These are phyloP conservation scores for Leishmania martiniquensis DNA, from an alignment of 208 protist genomes.

Conservation along the genomic window DNA sequence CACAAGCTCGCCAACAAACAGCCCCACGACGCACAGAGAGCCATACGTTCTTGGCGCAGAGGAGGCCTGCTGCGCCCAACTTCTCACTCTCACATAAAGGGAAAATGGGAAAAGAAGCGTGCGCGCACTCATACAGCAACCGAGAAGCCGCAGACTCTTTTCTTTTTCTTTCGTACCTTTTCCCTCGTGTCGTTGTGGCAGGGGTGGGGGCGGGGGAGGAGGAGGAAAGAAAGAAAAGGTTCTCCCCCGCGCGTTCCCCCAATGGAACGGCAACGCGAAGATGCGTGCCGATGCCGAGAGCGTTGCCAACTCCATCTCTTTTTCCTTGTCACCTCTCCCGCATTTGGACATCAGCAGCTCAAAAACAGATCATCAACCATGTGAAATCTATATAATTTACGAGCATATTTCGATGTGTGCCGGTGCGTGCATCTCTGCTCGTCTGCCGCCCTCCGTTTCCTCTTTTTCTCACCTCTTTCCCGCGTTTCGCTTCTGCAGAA, in stretches of 20 bases:
- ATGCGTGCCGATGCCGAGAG: not conserved
- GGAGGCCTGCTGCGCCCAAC: too few species aligned
- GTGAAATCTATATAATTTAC: not conserved
- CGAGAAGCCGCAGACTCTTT: not conserved
- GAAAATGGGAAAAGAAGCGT: not conserved
- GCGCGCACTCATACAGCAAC: not conserved
- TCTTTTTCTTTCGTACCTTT: not conserved
- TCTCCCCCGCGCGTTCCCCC: not conserved
- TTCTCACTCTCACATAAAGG: not conserved
- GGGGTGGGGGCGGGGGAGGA: too few species aligned
- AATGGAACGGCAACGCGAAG: not conserved
- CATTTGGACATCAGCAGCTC: not conserved
- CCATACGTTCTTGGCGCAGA: conserved; percentile 1
- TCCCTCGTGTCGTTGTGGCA: too few species aligned
- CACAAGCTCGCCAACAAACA: not conserved
- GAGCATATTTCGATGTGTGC: not conserved
- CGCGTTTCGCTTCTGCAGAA: not conserved
- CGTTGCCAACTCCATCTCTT: not conserved
- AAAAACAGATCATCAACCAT: not conserved
- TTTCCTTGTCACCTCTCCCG: not conserved
- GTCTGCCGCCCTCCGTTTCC: not conserved
- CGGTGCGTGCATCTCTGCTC: not conserved
- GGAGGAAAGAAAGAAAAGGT: too few species aligned
- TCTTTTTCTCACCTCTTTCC: not conserved
- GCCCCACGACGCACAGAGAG: conserved; percentile 14